Percentiles rank a stretch among this genome's conserved stretches.
Conservation (phyloP, 2,329 filamentous ascomycete genomes). For the Aspergillus udagawae region DNA sequence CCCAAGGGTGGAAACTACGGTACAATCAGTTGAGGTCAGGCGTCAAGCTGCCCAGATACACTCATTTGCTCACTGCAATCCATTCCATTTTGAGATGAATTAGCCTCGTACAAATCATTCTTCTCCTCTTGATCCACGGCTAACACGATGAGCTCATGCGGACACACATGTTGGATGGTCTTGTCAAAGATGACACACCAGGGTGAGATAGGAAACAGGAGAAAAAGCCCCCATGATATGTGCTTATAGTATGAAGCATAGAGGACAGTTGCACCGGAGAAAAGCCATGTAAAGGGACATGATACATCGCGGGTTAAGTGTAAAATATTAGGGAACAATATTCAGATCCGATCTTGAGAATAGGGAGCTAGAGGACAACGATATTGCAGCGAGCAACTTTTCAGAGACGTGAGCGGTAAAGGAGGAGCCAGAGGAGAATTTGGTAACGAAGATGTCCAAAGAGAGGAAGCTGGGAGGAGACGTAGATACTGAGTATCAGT, state of each 20-base stretch:
- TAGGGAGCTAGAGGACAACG: conserved; percentile 1
- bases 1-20: not conserved
- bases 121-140: conserved; percentile 1
- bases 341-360: conserved; percentile 1
- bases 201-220: conserved; percentile 8
- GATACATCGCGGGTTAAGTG: conserved; percentile 10
- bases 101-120: conserved; percentile 10
- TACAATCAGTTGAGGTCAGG: no score
- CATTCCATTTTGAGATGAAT: conserved; percentile 9
- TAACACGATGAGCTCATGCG: not conserved
- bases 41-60: not conserved
- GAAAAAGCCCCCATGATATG: conserved; percentile 10
- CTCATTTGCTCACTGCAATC: conserved; percentile 14
- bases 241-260: conserved; percentile 6
- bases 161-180: conserved; percentile 12
- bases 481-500: conserved; percentile 1
- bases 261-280: conserved; percentile 6
- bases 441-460: not conserved
- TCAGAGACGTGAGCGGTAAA: not conserved
- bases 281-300: conserved; percentile 10
- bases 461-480: not conserved
- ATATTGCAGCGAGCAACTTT: conserved; percentile 8
- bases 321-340: conserved; percentile 3
- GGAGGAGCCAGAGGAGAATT: not conserved
- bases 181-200: conserved; percentile 10